Evolutionary conservation across 108 stramenopile species (phyloP), one percentile per base, ranked within the genome.

Genomic region (Thalassiosira profunda): DNA sequence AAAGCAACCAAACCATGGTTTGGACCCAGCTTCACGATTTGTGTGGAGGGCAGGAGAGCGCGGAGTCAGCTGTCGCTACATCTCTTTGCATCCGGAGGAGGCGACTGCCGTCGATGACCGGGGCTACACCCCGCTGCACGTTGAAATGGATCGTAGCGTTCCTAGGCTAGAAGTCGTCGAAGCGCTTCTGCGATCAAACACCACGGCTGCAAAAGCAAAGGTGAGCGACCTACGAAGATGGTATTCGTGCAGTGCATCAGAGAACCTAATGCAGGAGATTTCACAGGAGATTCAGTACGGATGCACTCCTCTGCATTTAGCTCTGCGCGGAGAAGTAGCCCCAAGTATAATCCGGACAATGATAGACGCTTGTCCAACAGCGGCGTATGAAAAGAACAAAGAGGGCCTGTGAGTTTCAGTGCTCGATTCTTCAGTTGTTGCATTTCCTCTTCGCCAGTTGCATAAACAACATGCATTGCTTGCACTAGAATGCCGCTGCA

Each of bases 401-500:
- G 66, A 67, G 33, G 66, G 66, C 21, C 23, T 67, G 54, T 67
- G 47, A 56, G 56, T 24, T 24, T 15, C 2, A 25, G n/a, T 28
- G n/a, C 4, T 7, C 3, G 2, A 18, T 18, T 44, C 17, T 41
- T 45, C 17, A 17, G 42, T 9, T 15, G 5, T 26, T 30, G 7
- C 24, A 24, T 6, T 9, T 33, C 46, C 11, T 25, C 20, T 17
- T 40, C 12, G 4, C 44, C 46, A 14, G 17, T 24, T 44, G 6
- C 2, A 46, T 35, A 18, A 12, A 10, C 20, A 5, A 5, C 7
- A 7, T 8, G 21, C 23, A 10, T 20, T 9, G 5, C 8, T 44
- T 43, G n/a, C n/a, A n/a, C n/a, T 26, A 63, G 62, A 63, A 34
- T 63, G 62, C 46, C 62, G 5, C 4, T 63, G 8, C 80, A 81